Evolutionary conservation across 2,329 filamentous ascomycete genomes (phyloP).

Genomic region (Fusarium multiceps): DNA sequence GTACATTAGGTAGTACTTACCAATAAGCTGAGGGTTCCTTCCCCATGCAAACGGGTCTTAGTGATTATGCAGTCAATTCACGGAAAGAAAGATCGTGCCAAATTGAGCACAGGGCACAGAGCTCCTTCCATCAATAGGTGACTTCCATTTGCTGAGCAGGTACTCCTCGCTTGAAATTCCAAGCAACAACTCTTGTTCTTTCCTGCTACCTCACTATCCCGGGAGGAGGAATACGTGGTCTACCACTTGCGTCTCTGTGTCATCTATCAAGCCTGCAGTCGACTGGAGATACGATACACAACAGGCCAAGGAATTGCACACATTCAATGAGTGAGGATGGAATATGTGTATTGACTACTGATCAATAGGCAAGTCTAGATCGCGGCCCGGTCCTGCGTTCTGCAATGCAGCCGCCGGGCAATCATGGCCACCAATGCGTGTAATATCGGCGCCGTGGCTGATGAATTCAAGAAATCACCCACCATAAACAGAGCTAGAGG

Average conservation of each 20-base stretch:
- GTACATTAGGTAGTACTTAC: background rate
- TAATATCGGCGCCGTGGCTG: background rate
- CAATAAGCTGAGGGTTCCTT: background rate
- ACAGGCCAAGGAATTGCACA: background rate
- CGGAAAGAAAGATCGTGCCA: background rate
- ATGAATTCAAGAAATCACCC: background rate
- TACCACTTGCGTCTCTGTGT: background rate
- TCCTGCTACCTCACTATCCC: background rate
- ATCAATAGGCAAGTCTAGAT: background rate
- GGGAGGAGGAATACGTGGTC: background rate
- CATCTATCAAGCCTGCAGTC: background rate
- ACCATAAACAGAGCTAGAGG: constrained; percentile 9
- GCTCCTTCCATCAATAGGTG: background rate
- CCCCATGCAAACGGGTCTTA: background rate
- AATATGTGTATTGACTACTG: background rate
- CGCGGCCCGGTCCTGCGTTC: background rate
- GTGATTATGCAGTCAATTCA: background rate
- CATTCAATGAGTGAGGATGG: background rate
- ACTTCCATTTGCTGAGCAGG: background rate
- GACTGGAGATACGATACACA: background rate
- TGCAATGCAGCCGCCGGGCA: background rate
- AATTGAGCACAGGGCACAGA: background rate
- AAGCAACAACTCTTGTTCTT: background rate
- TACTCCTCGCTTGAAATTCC: background rate
- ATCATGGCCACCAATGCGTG: background rate